Evolutionary conservation across 1,284 basidiomycete genomes (phyloP), one percentile per base, ranked within the genome.

Genomic region (Termitomyces sp.): DNA sequence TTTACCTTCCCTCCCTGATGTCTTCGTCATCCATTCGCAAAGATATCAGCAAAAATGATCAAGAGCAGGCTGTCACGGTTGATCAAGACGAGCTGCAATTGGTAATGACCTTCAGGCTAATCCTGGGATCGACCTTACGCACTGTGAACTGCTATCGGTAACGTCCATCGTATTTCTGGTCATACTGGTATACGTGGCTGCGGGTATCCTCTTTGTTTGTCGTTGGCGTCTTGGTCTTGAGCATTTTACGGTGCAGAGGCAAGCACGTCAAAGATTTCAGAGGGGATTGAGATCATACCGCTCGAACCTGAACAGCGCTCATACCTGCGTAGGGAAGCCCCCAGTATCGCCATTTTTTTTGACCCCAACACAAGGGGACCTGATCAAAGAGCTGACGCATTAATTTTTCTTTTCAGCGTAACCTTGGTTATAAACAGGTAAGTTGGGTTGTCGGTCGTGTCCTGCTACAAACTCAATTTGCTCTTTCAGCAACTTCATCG

Each of bases 271-370:
- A 60, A 55, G 62, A 62, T 58, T 58, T 64, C 61, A 64, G 68
- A 73, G 70, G 72, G 80, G 87, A 74, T 92, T 93, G 90, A 93
- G 91, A 93, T 88, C 60, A 92, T 82, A 93, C 90, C 90, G 90
- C 86, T 83, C 73, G 88, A 91, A 92, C 90, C 88, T 92, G 91
- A 90, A 81, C 88, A 91, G 90, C 81, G 87, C 83, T 90, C 82
- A 92, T 79, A 90, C 89, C 88, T 91, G 91, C 90, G 90, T 89
- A 92, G 90, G 90, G 90, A 91, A 90, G 87, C 86, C 87, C 77
- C 81, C 81, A 81, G 87, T 79, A 74, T 80, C 76, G 72, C 75
- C 65, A 68, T 64, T 68, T 61, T 65, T 62, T 68, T 60, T 67
- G 65, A 71, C 72, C 71, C 67, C 28, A 5, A 4, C 19, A 67